Percentiles rank a stretch among this genome's conserved stretches.
Conservation (phyloP, 495 filamentous ascomycete genomes). For the Monascus purpureus region DNA sequence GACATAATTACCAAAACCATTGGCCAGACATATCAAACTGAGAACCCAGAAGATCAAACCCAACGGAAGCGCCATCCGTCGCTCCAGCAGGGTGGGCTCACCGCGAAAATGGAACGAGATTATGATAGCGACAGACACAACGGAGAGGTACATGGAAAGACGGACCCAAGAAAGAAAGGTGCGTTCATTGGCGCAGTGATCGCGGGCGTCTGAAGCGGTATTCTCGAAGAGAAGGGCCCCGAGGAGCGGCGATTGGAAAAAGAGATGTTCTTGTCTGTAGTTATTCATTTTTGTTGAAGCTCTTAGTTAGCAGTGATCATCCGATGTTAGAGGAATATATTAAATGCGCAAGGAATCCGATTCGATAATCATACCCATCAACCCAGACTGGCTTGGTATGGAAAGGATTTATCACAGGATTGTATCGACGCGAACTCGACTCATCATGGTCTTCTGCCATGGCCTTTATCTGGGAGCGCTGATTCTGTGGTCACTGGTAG, state of each 20-base stretch:
- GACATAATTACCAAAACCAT: slow-evolving; percentile 77
- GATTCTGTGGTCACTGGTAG: too few species aligned
- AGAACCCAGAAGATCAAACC: slow-evolving; percentile 82
- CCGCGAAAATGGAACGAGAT: slow-evolving; percentile 83
- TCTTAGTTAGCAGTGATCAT: too few species aligned
- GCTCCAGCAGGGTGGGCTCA: slow-evolving; percentile 54
- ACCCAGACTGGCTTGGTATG: slow-evolving; percentile 23
- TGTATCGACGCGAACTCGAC: slow-evolving; percentile 13
- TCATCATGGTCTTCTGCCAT: not conserved
- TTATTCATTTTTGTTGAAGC: too few species aligned
- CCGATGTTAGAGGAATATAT: too few species aligned
- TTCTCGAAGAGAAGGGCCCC: slow-evolving; percentile 86
- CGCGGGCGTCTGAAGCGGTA: slow-evolving; percentile 67
- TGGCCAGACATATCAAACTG: slow-evolving; percentile 55
- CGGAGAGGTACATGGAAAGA: slow-evolving; percentile 76
- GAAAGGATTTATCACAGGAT: slow-evolving; percentile 24
- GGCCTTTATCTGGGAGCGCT: too few species aligned
- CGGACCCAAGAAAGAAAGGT: slow-evolving; percentile 92
- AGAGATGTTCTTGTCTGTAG: too few species aligned
- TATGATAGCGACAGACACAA: slow-evolving; percentile 80
- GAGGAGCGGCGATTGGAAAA: slow-evolving; percentile 56
- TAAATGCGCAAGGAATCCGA: too few species aligned
- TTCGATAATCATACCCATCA: slow-evolving; percentile 22
- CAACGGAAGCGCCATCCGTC: slow-evolving; percentile 64
- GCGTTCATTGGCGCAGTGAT: slow-evolving; percentile 43